Base-by-base conservation (phyloP, 768 basidiomycete species). In the Dioszegia hungarica region DNA sequence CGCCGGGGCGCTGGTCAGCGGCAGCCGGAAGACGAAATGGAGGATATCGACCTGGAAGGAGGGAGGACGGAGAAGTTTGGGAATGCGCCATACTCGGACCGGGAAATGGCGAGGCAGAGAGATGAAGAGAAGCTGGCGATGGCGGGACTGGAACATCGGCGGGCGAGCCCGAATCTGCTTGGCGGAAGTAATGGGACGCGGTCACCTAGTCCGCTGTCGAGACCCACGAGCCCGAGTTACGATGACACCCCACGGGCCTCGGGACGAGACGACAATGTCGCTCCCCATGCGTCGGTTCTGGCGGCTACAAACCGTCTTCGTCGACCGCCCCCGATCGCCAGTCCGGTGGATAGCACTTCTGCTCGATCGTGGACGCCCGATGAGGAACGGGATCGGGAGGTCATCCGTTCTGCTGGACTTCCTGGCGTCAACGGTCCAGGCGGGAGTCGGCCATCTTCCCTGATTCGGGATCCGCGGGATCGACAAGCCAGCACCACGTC, bases 31-130 rank as follows among this genome's bases (percentile, higher is more conserved):
- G 39, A 54, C 3, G 74, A 63, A 27, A 75, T 77, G 76, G 75
- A 73, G 17, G 73, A 76, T 56, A 73, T 76, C 54, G 76, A 77
- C 50, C 66, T 77, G 25, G 76, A 77, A 59, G 71, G 71, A 24
- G 76, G 76, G n/a, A 53, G 61, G 25, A 54, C 49, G 1, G 70
- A 70, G 25, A 54, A 55, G 19, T 75, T 76, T 25, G 74, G 75
- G 3, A 66, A 51, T 22, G 29, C 38, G 15, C 34, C 34, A n/a
- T 51, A 51, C 22, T 38, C 49, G 9, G 49, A 51, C 19, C 34
- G 36, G 39, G 68, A 73, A 12, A 56, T 68, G 53, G 59, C 57
- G 19, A 25, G 43, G 17, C 63, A 63, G 25, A 34, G 64, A 19
- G 61, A 65, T 24, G 66, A 70, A 24, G 66, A 68, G 53, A 64